A percentile compares a stretch with the other conserved stretches of the same genome.
Conservation (phyloP, 2,329 filamentous ascomycete genomes). For the Ophiocordyceps camponoti-leonardi region DNA sequence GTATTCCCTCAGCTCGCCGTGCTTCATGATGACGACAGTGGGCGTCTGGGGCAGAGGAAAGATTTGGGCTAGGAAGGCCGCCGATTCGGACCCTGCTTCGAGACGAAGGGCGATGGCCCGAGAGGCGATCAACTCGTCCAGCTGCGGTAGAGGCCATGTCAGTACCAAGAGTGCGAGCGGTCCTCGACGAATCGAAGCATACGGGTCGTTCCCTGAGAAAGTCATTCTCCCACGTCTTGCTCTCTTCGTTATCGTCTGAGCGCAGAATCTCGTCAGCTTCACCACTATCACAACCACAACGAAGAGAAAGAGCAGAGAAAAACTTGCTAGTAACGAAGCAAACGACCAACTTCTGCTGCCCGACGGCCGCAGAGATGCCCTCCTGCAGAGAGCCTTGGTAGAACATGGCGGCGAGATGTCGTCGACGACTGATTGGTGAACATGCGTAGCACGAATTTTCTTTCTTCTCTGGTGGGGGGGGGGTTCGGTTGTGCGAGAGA, state of each 20-base stretch:
- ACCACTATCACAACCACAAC: too few relatives aligned
- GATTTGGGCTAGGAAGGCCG: constrained; percentile 64
- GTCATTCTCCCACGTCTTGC: constrained; percentile 54
- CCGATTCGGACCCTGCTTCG: constrained; percentile 58
- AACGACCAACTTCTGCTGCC: constrained; percentile 58
- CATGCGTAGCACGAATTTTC: background rate
- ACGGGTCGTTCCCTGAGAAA: constrained; percentile 43
- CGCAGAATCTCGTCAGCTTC: background rate
- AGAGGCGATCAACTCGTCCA: constrained; percentile 36
- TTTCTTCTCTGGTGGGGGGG: too few relatives aligned
- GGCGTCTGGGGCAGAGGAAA: constrained; percentile 69
- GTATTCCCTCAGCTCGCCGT: constrained; percentile 64
- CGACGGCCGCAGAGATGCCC: constrained; percentile 61
- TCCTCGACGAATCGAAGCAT: constrained; percentile 6
- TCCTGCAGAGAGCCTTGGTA: constrained; percentile 65
- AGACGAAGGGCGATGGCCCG: constrained; percentile 57
- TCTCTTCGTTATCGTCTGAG: constrained; percentile 54
- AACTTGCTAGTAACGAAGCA: constrained; percentile 65
- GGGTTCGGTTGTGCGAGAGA: background rate
- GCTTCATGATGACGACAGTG: constrained; percentile 62
- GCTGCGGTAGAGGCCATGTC: constrained; percentile 18
- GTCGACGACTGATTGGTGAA: background rate
- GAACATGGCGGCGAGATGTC: constrained; percentile 43
- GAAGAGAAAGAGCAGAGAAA: background rate
- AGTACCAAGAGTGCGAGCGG: background rate